Evolutionary conservation across 176 grass and related monocot species (phyloP).

Genomic region (Musa acuminata): DNA sequence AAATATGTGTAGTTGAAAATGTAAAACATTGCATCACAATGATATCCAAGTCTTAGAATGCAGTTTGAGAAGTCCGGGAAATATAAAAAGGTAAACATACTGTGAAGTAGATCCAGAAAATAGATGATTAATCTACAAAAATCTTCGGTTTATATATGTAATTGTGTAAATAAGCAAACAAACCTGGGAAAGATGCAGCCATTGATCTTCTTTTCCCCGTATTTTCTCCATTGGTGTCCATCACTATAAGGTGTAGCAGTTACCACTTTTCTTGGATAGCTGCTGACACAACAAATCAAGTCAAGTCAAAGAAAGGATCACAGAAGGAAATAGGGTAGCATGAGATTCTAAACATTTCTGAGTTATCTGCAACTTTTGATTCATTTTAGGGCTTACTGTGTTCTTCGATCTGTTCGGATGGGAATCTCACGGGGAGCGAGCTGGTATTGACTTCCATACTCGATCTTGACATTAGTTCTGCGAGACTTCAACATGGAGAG

Average conservation of each 20-base stretch:
- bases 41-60: too few relatives aligned
- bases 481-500: background rate
- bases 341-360: background rate
- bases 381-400: too few relatives aligned
- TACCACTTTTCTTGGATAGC: background rate
- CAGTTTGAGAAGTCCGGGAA: too few relatives aligned
- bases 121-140: too few relatives aligned
- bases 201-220: constrained; percentile 2
- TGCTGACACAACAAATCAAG: background rate
- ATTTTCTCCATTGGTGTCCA: constrained; percentile 5
- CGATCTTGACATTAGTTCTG: background rate
- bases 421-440: background rate
- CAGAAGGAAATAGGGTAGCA: background rate
- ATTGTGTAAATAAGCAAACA: background rate
- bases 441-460: background rate
- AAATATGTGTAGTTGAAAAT: too few relatives aligned
- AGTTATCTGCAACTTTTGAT: too few relatives aligned
- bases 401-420: background rate
- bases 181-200: background rate
- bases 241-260: background rate
- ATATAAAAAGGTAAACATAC: too few relatives aligned
- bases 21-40: too few relatives aligned
- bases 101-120: too few relatives aligned
- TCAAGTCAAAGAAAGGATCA: background rate
- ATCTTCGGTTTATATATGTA: too few relatives aligned